These are phyloP conservation scores for Fusarium devonianum DNA, from an alignment of 2,329 filamentous ascomycete genomes.

Conservation along the genomic window DNA sequence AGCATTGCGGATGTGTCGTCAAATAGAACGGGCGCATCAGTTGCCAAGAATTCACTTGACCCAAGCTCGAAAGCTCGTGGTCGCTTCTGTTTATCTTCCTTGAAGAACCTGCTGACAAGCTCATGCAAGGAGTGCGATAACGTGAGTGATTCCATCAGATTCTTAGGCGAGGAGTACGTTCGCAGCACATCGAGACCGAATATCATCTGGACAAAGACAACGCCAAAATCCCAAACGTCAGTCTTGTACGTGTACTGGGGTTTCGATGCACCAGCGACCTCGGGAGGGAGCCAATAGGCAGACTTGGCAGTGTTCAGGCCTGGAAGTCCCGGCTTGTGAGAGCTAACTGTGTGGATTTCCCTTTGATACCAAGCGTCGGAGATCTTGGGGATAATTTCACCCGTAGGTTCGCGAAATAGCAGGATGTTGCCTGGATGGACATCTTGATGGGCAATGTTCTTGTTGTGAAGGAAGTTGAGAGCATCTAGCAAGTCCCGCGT, in stretches of 20 bases:
- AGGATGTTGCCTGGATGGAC: slow-evolving; percentile 83
- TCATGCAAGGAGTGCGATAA: slow-evolving; percentile 81
- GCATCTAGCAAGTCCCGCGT: slow-evolving; percentile 92
- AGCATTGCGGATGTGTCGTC: slow-evolving; percentile 53
- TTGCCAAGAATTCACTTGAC: slow-evolving; percentile 71
- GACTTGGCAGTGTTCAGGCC: slow-evolving; percentile 71
- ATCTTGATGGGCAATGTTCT: slow-evolving; percentile 83
- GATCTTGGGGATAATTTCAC: slow-evolving; percentile 76
- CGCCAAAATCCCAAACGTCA: slow-evolving; percentile 94
- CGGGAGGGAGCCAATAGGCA: slow-evolving; percentile 83
- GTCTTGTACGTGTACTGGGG: slow-evolving; percentile 77
- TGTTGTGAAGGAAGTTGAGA: slow-evolving; percentile 84
- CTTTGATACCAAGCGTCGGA: slow-evolving; percentile 76
- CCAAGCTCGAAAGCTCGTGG: slow-evolving; percentile 79
- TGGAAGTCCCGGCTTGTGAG: slow-evolving; percentile 59
- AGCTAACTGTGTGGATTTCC: slow-evolving; percentile 68
- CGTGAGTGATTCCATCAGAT: slow-evolving; percentile 73
- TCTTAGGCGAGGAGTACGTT: slow-evolving; percentile 80
- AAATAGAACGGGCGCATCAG: slow-evolving; percentile 66
- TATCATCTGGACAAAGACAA: slow-evolving; percentile 92
- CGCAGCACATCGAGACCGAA: slow-evolving; percentile 81
- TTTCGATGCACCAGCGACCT: slow-evolving; percentile 69
- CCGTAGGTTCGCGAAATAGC: slow-evolving; percentile 72
- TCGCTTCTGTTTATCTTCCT: slow-evolving; percentile 80
- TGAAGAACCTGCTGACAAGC: slow-evolving; percentile 84